A percentile compares a stretch with the other conserved stretches of the same genome.
Evolutionary conservation across 768 basidiomycete genomes (phyloP).

Genomic region (Russula earlei): DNA sequence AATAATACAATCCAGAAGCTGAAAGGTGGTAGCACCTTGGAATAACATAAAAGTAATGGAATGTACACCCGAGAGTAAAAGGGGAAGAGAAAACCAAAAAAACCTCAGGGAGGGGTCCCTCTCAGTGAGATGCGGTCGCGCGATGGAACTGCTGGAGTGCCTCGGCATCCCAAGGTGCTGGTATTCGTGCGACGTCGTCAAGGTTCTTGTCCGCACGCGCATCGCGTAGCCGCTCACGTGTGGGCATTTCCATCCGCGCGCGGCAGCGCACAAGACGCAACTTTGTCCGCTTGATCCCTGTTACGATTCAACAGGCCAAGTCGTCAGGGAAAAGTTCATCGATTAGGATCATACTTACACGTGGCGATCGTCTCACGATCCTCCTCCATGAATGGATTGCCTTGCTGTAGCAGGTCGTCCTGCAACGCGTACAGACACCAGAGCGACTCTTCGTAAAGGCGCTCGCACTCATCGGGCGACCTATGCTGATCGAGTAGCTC

Average conservation of each 20-base stretch:
- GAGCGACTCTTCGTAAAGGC: slow-evolving; percentile 87
- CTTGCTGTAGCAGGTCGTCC: slow-evolving; percentile 75
- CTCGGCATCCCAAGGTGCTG: slow-evolving; percentile 43
- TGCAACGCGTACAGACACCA: slow-evolving; percentile 91
- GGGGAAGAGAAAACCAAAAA: not conserved
- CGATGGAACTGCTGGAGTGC: slow-evolving; percentile 15
- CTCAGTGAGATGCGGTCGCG: not conserved
- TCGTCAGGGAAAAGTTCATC: slow-evolving; percentile 4
- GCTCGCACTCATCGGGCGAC: slow-evolving; percentile 78
- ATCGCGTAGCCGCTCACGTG: slow-evolving; percentile 62
- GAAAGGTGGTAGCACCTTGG: not conserved
- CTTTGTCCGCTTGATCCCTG: slow-evolving; percentile 82
- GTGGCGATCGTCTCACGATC: slow-evolving; percentile 70
- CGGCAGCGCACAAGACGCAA: slow-evolving; percentile 72
- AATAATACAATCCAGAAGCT: not conserved
- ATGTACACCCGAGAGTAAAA: not conserved
- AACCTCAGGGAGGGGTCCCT: not conserved
- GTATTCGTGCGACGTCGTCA: slow-evolving; percentile 57
- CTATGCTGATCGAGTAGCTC: slow-evolving; percentile 76
- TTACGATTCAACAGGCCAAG: not conserved
- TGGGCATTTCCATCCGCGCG: slow-evolving; percentile 68
- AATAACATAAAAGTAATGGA: not conserved
- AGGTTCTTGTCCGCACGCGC: slow-evolving; percentile 74
- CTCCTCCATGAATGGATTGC: slow-evolving; percentile 79
- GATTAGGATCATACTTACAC: slow-evolving; percentile 52